Evolutionary conservation across 1,139 yeast genomes (phyloP), one percentile per base, ranked within the genome.

Genomic region (Blastobotrys serpentis): DNA sequence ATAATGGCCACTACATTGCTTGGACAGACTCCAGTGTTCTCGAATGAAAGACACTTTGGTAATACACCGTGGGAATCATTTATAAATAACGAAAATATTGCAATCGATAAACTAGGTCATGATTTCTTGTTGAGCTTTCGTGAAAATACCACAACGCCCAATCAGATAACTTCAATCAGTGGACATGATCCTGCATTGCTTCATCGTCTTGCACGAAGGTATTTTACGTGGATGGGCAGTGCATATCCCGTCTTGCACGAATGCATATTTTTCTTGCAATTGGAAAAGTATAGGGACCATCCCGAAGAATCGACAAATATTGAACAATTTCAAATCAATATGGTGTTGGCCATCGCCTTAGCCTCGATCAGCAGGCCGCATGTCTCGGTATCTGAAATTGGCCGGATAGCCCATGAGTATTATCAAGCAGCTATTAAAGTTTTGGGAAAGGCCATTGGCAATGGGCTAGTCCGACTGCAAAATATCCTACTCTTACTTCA

Each of bases 171-270:
- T 14, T 33, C 38, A 14, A 10, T 44, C 2, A 3, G 32, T 4
- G 47, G 30, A 2, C 39, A 44, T 21, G 44, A 39, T 23, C 30
- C 16, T 13, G 8, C 25, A 10, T 18, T 44, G 14, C 21, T 44
- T 19, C 21, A 33, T 4, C 38, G 47, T 3, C 30, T 44, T 19
- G 47, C 47, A 3, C 38, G 37, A 14, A 39, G 47, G 2, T 44
- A 44, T 19, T 44, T 44, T 16, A 39, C 44, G 7, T 44, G 47
- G 47, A 44, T 44, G 47, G 33, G 33, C 26, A 44, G 47, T 17
- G 47, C 47, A 17, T 43, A 44, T 32, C 47, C 47, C 3, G 43
- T 44, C 2, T 29, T 44, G 32, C 47, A 44, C n/a, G 47, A 44
- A 18, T 30, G 47, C 17, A 34, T 44, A 7, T 38, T 44, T 34